Evolutionary conservation across 1,284 basidiomycete genomes (phyloP).

Genomic region (Ganoderma resinaceum): DNA sequence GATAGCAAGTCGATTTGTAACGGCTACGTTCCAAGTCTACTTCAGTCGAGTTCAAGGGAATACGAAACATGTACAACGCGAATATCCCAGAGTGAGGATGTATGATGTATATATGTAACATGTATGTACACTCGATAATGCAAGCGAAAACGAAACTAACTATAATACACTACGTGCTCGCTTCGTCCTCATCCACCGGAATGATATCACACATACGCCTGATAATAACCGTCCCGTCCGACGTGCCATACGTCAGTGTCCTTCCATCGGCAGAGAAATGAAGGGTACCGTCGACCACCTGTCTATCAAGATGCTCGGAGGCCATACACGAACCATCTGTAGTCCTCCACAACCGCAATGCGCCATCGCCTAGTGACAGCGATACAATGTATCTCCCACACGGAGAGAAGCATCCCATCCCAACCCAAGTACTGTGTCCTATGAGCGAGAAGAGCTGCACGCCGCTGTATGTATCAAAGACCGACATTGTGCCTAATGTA

Average conservation of each 20-base stretch:
- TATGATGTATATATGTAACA: too few relatives aligned
- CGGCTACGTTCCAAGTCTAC: too few relatives aligned
- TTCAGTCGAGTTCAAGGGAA: too few relatives aligned
- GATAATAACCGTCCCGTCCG: conserved; percentile 25
- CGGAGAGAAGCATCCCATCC: conserved; percentile 32
- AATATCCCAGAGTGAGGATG: too few relatives aligned
- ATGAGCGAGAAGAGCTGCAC: conserved; percentile 26
- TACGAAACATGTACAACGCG: too few relatives aligned
- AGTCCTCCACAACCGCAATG: conserved; percentile 35
- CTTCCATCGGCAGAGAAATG: conserved; percentile 27
- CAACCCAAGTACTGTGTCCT: conserved; percentile 21
- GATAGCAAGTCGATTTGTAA: too few relatives aligned
- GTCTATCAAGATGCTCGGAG: conserved; percentile 20
- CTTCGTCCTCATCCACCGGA: too few relatives aligned
- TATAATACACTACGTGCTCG: too few relatives aligned
- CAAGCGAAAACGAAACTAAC: too few relatives aligned
- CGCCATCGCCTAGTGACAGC: conserved; percentile 32
- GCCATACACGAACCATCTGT: conserved; percentile 13
- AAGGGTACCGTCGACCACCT: conserved; percentile 25
- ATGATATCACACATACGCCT: not conserved
- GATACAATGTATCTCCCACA: conserved; percentile 30
- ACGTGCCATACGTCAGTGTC: conserved; percentile 24
- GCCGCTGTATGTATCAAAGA: conserved; percentile 30
- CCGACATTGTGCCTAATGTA: conserved; percentile 14
- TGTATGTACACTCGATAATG: too few relatives aligned